Evolutionary conservation across 441 rosid species (phyloP), one percentile per base, ranked within the genome.

Genomic region (Viola pubescens): DNA sequence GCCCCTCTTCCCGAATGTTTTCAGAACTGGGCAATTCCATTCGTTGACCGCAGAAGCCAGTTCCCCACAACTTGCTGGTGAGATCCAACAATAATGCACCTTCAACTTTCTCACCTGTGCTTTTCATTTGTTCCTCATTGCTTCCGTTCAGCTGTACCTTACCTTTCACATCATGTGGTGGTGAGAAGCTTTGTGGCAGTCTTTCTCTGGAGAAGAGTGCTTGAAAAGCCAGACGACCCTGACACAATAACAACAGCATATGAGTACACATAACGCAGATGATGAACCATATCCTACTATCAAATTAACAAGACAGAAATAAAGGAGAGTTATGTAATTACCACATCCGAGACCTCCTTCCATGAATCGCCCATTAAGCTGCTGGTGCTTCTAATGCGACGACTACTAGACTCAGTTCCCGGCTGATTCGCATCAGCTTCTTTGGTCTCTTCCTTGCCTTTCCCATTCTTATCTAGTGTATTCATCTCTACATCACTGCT

Each of bases 281-380:
- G 16, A 2, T 26, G 34, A 26, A 26, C 34, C 34, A 26, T 26
- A 26, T 26, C 34, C 48, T 11, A 12, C 7, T n/a, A 12, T 11
- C 37, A 14, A 42, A 19, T 34, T 26, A 46, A 19, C 61, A 9
- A 42, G 34, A 4, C 34, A 38, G 42, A 14, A 40, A 14, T 37
- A 13, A 13, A 48, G 37, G 34, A 26, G 34, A 26, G 34, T 5
- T n/a, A 40, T 41, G 4, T 16, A 52, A 9, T 69, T 71, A 87
- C 98, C 98, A 50, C 95, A 76, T 89, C 82, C 26, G 98, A 92
- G 61, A 92, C 98, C 70, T 78, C 94, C 65, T 89, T 92, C 97
- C 97, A 84, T 9, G 89, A 81, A 70, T 91, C 98, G 37, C 61
- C 34, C 34, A 26, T 71, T 40, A 45, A 41, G 73, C 38, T 83